Evolutionary conservation across 1,284 basidiomycete genomes (phyloP).

Genomic region (Polyporus tsugae): DNA sequence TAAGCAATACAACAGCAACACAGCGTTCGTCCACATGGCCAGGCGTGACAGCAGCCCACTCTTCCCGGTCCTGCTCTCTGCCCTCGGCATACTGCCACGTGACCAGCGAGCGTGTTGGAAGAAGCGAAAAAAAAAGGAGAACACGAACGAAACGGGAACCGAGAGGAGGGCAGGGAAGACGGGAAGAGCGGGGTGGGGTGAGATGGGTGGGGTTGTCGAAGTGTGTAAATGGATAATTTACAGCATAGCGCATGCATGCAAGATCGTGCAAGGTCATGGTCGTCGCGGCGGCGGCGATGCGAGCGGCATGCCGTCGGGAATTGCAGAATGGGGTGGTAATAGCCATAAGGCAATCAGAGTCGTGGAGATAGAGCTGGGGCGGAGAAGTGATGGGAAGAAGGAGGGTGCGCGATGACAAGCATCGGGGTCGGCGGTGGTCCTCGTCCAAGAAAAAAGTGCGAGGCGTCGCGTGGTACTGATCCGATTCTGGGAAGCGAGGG

Average conservation of each 20-base stretch:
- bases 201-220: slow-evolving; percentile 4
- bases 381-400: slow-evolving; percentile 24
- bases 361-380: neutral
- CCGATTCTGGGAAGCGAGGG: neutral
- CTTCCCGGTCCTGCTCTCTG: neutral
- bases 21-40: neutral
- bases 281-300: neutral
- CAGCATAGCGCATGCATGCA: slow-evolving; percentile 18
- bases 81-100: neutral
- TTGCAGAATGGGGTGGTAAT: neutral
- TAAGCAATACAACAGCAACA: slow-evolving; percentile 6
- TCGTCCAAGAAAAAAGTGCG: slow-evolving; percentile 23
- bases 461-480: slow-evolving; percentile 17
- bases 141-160: slow-evolving; percentile 14
- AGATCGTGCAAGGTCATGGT: neutral
- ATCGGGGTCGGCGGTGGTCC: slow-evolving; percentile 14
- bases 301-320: neutral
- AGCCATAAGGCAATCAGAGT: slow-evolving; percentile 16
- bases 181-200: slow-evolving; percentile 1
- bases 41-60: neutral
- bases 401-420: slow-evolving; percentile 25
- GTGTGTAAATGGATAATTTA: slow-evolving; percentile 25
- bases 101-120: neutral
- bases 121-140: neutral
- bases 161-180: neutral